Base-by-base conservation (phyloP, 164 flowering plant genomes). In the Vitis labrusca region DNA sequence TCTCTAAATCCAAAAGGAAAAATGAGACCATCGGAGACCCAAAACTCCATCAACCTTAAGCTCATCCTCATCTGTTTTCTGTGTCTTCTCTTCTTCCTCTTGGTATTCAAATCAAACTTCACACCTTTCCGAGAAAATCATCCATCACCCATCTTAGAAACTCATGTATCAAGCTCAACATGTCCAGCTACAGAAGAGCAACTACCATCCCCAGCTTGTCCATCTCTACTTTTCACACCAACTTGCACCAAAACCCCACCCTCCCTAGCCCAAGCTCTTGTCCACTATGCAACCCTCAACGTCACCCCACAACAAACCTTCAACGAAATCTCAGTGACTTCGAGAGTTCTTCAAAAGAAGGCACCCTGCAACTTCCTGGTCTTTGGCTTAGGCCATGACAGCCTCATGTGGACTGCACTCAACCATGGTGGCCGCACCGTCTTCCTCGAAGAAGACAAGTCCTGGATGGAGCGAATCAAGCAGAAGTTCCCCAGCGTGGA, bases 281-380 rank as follows among this genome's bases (percentile, higher is more conserved):
- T 88, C 64, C 94, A 87, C 80, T 91, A 88, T 74, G 70, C 86
- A 9, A 87, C 97, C 23, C 79, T 89, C 67, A 82, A 80, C 78
- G 80, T 83, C 69, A 89, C 91, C 60, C 97, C 97, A 17, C 97
- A 91, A 57, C 97, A 91, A 66, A 89, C 92, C 27, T 68, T 80
- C 16, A 69, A 64, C 8, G 97, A 91, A 68, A 85, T 91, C 75
- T 81, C 88, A 1, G 78, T 83, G 2, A 50, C 85, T 0, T 32
- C 69, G 1, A 52, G 71, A 32, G 71, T 86, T 14, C 83, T 86
- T 5, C 65, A 32, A 15, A 71, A 51, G 59, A 78, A 74, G 19
- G 79, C 87, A 0, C 90, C 88, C 0, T 85, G 90, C 84, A 86
- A 86, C 65, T 86, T 86, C 80, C 57, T 86, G 6, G 86, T 86